Conservation (phyloP, 2,329 filamentous ascomycete genomes). For the Alternaria gaisen region DNA sequence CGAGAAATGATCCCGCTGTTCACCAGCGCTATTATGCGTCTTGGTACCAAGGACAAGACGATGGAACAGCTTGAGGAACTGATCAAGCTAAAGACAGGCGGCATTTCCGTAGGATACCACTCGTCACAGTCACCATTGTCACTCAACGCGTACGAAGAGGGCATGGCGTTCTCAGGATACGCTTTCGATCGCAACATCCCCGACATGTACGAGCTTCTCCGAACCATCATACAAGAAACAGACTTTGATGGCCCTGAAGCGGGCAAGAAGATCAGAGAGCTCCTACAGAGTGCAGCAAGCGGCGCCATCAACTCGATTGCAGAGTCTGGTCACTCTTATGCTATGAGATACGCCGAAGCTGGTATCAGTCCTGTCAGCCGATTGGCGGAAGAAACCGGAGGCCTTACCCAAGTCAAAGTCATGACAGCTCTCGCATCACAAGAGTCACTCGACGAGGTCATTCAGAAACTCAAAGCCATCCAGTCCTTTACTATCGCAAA, state of each 20-base stretch:
- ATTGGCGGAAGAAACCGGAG: conserved; percentile 83
- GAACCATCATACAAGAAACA: conserved; percentile 82
- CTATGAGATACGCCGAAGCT: conserved; percentile 83
- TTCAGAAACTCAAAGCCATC: conserved; percentile 84
- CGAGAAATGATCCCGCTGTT: conserved; percentile 88
- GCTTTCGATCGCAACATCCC: conserved; percentile 90
- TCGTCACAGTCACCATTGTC: conserved; percentile 80
- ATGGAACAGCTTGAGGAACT: conserved; percentile 96
- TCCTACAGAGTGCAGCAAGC: conserved; percentile 86
- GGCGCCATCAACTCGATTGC: conserved; percentile 92
- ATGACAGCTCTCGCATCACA: conserved; percentile 80
- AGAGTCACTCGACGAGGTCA: conserved; percentile 76
- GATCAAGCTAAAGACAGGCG: conserved; percentile 96
- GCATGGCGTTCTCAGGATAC: conserved; percentile 83
- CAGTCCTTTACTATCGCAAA: conserved; percentile 79
- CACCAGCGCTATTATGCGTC: conserved; percentile 88
- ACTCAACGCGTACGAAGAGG: conserved; percentile 76
- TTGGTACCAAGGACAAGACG: conserved; percentile 84
- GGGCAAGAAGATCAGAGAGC: conserved; percentile 81
- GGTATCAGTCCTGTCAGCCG: conserved; percentile 76
- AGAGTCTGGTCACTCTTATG: conserved; percentile 87
- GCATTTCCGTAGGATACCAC: conserved; percentile 85
- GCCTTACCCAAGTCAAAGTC: conserved; percentile 88
- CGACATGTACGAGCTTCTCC: conserved; percentile 87
- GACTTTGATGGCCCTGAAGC: conserved; percentile 88